Percentiles rank a stretch among this genome's conserved stretches.
Conservation (phyloP, 441 rosid genomes). For the Gossypium lobatum region DNA sequence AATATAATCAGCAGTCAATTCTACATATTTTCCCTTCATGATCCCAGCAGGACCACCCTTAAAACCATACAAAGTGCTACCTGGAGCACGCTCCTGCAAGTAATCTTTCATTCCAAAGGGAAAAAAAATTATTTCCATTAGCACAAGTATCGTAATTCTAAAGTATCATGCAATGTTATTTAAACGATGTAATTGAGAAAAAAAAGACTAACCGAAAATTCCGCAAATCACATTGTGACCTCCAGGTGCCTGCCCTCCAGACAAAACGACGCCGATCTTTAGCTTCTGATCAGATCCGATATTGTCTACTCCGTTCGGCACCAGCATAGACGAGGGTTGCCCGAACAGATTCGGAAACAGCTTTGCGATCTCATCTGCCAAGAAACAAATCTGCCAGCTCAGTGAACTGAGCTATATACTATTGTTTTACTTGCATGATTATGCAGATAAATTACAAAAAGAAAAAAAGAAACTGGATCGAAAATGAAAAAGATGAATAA, state of each 20-base stretch:
- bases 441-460: not conserved
- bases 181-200: not conserved
- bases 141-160: not conserved
- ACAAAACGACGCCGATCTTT: constrained; percentile 89
- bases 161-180: not conserved
- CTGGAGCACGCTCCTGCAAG: constrained; percentile 78
- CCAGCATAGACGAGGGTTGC: constrained; percentile 68
- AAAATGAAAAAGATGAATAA: not conserved
- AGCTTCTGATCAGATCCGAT: constrained; percentile 42
- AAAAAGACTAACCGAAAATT: constrained; percentile 54
- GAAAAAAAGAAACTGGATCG: not conserved
- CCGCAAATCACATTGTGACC: constrained; percentile 99
- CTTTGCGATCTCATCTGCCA: constrained; percentile 83
- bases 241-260: constrained; percentile 99
- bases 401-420: not conserved
- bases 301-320: constrained; percentile 36
- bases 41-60: constrained; percentile 96
- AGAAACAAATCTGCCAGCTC: not conserved
- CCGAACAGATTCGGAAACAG: constrained; percentile 85
- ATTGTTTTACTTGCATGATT: not conserved
- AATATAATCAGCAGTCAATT: constrained; percentile 63
- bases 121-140: not conserved
- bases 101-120: constrained; percentile 46
- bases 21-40: constrained; percentile 34
- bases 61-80: constrained; percentile 81